Percentiles rank a stretch among this genome's conserved stretches.
Evolutionary conservation across 2,329 filamentous ascomycete species (phyloP).

Genomic region (Nemania diffusa): DNA sequence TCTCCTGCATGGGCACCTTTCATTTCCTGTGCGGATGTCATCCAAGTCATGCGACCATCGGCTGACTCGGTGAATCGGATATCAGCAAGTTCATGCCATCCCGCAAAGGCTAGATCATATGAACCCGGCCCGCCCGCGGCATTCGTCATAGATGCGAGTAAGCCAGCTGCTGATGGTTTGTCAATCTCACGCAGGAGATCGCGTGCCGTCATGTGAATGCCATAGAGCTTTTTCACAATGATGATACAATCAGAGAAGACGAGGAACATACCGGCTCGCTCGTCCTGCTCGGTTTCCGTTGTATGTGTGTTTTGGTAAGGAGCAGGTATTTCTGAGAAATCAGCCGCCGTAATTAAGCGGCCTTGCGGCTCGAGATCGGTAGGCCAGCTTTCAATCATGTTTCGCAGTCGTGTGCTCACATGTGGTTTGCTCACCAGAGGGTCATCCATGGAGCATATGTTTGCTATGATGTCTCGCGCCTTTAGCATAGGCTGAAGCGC

Average conservation of each 20-base stretch:
- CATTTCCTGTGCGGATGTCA: constrained; percentile 72
- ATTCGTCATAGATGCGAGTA: constrained; percentile 72
- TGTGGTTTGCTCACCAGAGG: constrained; percentile 76
- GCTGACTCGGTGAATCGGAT: constrained; percentile 78
- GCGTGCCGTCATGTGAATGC: constrained; percentile 73
- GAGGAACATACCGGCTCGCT: constrained; percentile 76
- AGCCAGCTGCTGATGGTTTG: constrained; percentile 73
- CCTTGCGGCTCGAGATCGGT: constrained; percentile 75
- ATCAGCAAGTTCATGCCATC: constrained; percentile 75
- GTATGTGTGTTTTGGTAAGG: constrained; percentile 68
- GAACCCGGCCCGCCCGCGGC: constrained; percentile 68
- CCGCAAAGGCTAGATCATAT: constrained; percentile 79
- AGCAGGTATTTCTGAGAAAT: constrained; percentile 79
- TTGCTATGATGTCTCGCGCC: constrained; percentile 91
- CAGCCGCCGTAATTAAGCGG: constrained; percentile 81
- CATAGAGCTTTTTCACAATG: constrained; percentile 75
- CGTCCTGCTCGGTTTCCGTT: constrained; percentile 54
- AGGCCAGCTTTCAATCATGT: constrained; percentile 83
- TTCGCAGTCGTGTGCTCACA: constrained; percentile 77
- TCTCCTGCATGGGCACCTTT: constrained; percentile 63
- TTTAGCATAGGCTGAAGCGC: constrained; percentile 85
- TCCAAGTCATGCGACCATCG: constrained; percentile 73
- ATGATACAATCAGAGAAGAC: constrained; percentile 87
- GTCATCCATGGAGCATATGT: constrained; percentile 93
- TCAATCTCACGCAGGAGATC: constrained; percentile 87